Percentiles rank a stretch among this genome's conserved stretches.
phyloP scores from a whole-genome alignment of 2,329 filamentous ascomycete genomes.

The Septoria petroselini region DNA sequence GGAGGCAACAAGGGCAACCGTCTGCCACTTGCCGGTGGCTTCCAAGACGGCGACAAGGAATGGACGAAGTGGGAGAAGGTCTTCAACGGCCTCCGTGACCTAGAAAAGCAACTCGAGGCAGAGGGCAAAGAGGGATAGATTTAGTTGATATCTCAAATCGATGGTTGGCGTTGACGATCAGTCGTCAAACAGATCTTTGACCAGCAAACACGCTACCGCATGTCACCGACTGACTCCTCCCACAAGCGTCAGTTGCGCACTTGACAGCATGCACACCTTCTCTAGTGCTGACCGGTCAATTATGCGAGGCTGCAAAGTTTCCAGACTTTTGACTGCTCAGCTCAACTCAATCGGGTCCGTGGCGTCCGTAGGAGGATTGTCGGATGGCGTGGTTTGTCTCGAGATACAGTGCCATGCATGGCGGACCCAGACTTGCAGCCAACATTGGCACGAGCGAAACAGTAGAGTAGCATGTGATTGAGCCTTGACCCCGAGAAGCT shows the following conservation, averaged over 20 bases:
- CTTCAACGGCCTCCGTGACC: slow-evolving; percentile 45
- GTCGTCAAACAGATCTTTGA: slow-evolving; percentile 2
- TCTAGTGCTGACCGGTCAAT: background rate
- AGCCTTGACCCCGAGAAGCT: background rate
- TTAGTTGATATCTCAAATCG: slow-evolving; percentile 14
- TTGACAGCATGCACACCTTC: too few relatives aligned
- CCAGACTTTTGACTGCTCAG: slow-evolving; percentile 11
- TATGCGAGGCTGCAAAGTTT: slow-evolving; percentile 7
- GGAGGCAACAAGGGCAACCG: slow-evolving; percentile 60
- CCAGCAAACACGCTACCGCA: slow-evolving; percentile 1
- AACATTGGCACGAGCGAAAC: background rate
- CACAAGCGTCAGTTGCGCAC: background rate
- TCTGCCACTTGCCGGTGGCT: slow-evolving; percentile 57
- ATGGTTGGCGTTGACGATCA: slow-evolving; percentile 3
- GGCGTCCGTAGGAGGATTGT: background rate
- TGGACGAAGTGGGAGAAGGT: slow-evolving; percentile 55
- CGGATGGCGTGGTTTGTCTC: slow-evolving; percentile 5
- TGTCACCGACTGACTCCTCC: background rate
- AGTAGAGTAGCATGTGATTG: slow-evolving; percentile 4
- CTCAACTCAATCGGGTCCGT: background rate
- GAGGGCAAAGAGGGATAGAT: slow-evolving; percentile 19
- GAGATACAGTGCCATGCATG: slow-evolving; percentile 2
- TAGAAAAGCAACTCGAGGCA: slow-evolving; percentile 41
- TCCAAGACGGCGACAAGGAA: slow-evolving; percentile 56
- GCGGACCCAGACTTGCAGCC: background rate